Evolutionary conservation across 2,329 filamentous ascomycete species (phyloP), one percentile per base, ranked within the genome.

Genomic region (Arthrobotrys iridis): DNA sequence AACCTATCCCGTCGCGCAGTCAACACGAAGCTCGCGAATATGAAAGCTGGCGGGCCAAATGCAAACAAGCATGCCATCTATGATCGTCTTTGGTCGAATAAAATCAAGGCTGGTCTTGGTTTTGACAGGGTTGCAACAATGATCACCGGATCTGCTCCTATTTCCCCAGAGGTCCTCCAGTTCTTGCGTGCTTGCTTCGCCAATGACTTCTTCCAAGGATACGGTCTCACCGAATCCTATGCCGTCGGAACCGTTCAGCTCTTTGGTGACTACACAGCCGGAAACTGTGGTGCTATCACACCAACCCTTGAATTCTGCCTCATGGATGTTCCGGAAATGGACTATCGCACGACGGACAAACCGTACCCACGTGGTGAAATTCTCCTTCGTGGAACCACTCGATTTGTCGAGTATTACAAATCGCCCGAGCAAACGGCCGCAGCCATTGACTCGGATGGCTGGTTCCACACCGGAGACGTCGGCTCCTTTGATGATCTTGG

Each of bases 381-480:
- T 28, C 86, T 97, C 20, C 83, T 98, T 59, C 89, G 94, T 45
- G 93, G 93, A 0, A 88, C 89, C n/a, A 87, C 87, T 77, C 85
- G 93, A 64, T 97, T 98, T 86, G 85, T 84, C 60, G 92, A 93
- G 81, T 99, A 99, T 84, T 94, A 90, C 86, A 93, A 92, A 84
- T 96, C 96, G 82, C 87, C 89, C 0, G 93, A 91, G 77, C 94
- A 97, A 86, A 98, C 94, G 0, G 84, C 85, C 71, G 95, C 95
- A 83, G 86, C 90, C 0, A 85, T 98, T 48, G 92, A 94, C 6
- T 85, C 90, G 30, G 93, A 97, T 78, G 95, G 95, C 76, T 99
- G 95, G 95, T 98, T 99, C 87, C 91, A 91, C 82, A 97, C 93
- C 0, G 95, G 95, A 65, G 95, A 99, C 80, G 94, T 99, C 78